Base-by-base conservation (phyloP, 495 filamentous ascomycete species). In the Daldinia grandis region DNA sequence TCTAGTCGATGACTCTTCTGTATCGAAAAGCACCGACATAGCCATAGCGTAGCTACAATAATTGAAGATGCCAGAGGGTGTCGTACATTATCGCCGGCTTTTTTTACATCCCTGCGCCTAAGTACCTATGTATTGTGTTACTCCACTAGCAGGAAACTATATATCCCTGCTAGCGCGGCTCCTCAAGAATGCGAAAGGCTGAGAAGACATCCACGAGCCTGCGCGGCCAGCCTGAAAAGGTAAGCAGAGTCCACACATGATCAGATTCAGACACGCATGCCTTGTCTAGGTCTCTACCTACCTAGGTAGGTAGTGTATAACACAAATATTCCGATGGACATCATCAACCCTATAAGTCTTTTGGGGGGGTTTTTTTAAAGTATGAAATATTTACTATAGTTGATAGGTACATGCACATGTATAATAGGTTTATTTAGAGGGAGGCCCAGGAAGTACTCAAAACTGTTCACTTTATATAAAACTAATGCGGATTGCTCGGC, bases 91-190 rank as follows among this genome's bases (percentile, higher is more conserved):
- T 60, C 56, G 47, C 44, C 64, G 64, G 49, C 40, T 50, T 57
- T 56, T 67, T 30, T n/a, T 15, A 30, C 5, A 33, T 54, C 35
- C 49, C 47, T 35, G 30, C 27, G 1, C 2, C 7, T n/a, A 53
- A 53, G 51, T 59, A 33, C 53, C 6, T 47, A 51, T 14, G 51
- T 58, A 31, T 25, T 58, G 38, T 51, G 31, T 31, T 21, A 66
- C 63, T 21, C 33, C 55, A 57, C 28, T 56, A 56, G 62, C 6
- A 12, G 40, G 15, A 2, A 72, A 28, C 64, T 61, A 19, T 6
- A 14, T n/a, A 68, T 51, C 59, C 64, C 54, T 72, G 50, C 56
- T 72, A 72, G 69, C 69, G 69, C 69, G 69, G 69, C 69, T 72
- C 69, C 55, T n/a, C 49, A 67, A 72, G 58, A 71, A 50, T 37